A percentile compares a stretch with the other conserved stretches of the same genome.
Evolutionary conservation across 371 early-diverging fungal species (phyloP).

Genomic region (Actinomortierella wolfii): DNA sequence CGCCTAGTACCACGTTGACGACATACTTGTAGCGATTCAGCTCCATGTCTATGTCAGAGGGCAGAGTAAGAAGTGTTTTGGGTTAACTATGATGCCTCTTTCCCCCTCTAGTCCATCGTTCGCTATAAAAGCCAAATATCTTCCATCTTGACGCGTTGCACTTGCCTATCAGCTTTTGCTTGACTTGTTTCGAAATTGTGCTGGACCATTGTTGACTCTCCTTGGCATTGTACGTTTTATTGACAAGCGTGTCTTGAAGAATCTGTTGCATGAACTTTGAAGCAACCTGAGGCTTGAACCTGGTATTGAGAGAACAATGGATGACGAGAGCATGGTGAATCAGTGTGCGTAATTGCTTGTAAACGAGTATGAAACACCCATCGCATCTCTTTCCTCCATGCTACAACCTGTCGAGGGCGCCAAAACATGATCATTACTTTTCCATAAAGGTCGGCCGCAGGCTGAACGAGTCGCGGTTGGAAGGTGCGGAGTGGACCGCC

Average conservation of each 20-base stretch:
- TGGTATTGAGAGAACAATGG: conserved; percentile 15
- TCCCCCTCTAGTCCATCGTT: too few species aligned
- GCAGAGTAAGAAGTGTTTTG: background rate
- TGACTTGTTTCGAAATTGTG: conserved; percentile 69
- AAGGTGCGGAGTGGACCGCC: conserved; percentile 1
- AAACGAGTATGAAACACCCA: too few species aligned
- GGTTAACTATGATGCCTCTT: background rate
- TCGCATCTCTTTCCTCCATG: background rate
- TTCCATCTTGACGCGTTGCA: too few species aligned
- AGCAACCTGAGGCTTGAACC: conserved; percentile 64
- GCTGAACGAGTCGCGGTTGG: conserved; percentile 38
- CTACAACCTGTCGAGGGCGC: background rate
- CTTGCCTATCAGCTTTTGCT: conserved; percentile 64
- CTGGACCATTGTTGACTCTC: conserved; percentile 57
- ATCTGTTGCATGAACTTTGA: conserved; percentile 60
- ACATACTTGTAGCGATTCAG: conserved; percentile 68
- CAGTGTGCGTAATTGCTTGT: background rate
- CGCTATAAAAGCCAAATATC: too few species aligned
- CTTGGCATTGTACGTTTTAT: conserved; percentile 59
- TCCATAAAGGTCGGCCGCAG: conserved; percentile 44
- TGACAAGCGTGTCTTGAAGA: conserved; percentile 54
- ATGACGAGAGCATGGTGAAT: background rate
- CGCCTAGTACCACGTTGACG: conserved; percentile 70
- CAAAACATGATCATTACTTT: conserved; percentile 17
- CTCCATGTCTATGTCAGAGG: conserved; percentile 52